Evolutionary conservation across 2,329 filamentous ascomycete species (phyloP).

Genomic region (Pleomassaria siparia): DNA sequence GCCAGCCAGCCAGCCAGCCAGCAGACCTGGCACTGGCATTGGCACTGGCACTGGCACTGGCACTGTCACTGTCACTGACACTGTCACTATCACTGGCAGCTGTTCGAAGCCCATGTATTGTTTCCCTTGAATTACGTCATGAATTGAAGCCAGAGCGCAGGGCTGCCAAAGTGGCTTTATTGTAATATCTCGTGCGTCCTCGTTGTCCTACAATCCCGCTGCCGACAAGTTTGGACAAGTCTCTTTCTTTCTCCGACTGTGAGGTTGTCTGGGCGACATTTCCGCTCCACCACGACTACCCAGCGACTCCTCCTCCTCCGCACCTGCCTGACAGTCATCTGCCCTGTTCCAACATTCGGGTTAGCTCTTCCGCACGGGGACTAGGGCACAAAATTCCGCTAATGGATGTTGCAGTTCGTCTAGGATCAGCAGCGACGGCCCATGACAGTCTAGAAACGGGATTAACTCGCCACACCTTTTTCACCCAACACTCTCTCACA

Average conservation of each 20-base stretch:
- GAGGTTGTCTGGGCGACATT: no score
- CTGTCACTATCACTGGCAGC: no score
- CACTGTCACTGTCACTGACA: no score
- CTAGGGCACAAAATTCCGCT: slow-evolving; percentile 24
- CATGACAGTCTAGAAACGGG: slow-evolving; percentile 37
- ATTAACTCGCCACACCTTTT: slow-evolving; percentile 40
- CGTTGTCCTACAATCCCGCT: background rate
- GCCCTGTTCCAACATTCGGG: background rate
- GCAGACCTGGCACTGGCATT: no score
- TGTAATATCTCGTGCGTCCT: background rate
- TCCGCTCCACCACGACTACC: no score
- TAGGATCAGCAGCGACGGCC: slow-evolving; percentile 36
- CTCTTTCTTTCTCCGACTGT: no score
- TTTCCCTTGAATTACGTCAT: slow-evolving; percentile 23
- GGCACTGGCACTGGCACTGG: no score
- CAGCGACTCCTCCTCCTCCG: background rate
- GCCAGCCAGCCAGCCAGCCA: no score
- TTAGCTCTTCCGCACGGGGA: slow-evolving; percentile 9
- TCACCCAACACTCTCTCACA: slow-evolving; percentile 11
- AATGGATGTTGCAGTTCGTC: slow-evolving; percentile 32
- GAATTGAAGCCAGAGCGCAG: slow-evolving; percentile 11
- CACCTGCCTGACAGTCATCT: background rate
- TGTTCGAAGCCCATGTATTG: slow-evolving; percentile 8
- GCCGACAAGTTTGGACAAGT: background rate
- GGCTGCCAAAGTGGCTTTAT: background rate